Evolutionary conservation across 495 filamentous ascomycete species (phyloP), one percentile per base, ranked within the genome.

Genomic region (Penicillium coprophilum): DNA sequence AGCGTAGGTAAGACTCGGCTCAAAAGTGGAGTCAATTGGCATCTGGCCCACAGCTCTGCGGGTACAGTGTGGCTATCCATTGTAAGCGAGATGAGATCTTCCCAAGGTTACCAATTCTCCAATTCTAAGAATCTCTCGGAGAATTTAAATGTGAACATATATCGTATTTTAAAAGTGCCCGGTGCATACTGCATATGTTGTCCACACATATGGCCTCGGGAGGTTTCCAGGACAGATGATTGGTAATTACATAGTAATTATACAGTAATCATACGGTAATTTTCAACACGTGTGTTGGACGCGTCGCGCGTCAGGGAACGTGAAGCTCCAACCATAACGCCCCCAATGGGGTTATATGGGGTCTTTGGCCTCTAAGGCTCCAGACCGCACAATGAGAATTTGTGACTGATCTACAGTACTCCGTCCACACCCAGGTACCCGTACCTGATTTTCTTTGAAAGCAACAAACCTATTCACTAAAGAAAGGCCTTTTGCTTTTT

Each of bases 341-440:
- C 48, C 34, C 31, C 20, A 38, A 54, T 54, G 43, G 52, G 43
- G 52, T 54, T 54, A 54, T 54, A 54, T 46, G 31, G 52, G 52
- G 43, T n/a, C 51, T 46, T 27, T 17, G 34, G 48, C 34, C 38
- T 43, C 36, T 31, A 48, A n/a, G 12, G 49, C 7, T 30, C 41
- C 51, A 54, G 52, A 54, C 52, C 52, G 52, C 52, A 54, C 52
- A 54, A 54, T 54, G 40, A 47, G 28, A 46, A 54, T 30, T 5
- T 28, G 21, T 17, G 11, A 30, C 49, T 32, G 41, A 54, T 54
- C 40, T 13, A 31, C 45, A 4, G 44, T 24, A 24, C 44, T n/a
- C n/a, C n/a, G n/a, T n/a, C n/a, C n/a, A n/a, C n/a, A n/a, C 24
- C 45, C 45, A 46, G 45, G 24, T 47, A 47, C 45, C 45, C 45